Evolutionary conservation across 169 alveolate genomes (phyloP), one percentile per base, ranked within the genome.

Genomic region (Plasmodium chabaudi): DNA sequence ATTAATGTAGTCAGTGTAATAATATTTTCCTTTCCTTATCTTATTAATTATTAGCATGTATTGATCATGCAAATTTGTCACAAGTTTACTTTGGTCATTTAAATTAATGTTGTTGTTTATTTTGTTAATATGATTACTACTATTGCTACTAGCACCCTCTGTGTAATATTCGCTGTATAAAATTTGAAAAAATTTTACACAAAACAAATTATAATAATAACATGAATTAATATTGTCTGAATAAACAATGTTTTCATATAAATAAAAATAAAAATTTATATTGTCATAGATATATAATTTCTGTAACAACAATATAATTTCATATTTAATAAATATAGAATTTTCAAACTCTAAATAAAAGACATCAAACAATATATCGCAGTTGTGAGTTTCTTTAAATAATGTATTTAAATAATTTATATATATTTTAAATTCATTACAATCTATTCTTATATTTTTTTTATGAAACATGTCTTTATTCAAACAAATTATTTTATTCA

Each of bases 381-480:
- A 25, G 10, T 77, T 63, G 42, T 77, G 63, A 3, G 88, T 63
- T 21, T 64, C 88, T 23, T 64, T 68, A 77, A 77, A 46, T 15
- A 77, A 63, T 39, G 34, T 44, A 56, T 77, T 77, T 0, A 77
- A 44, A 13, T 77, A 57, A 47, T 77, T 77, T 77, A 77, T 19
- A 46, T 77, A 77, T n/a, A 21, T 49, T 77, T 77, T 77, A 44
- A 77, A 77, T 51, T 57, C 21, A 57, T 77, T 77, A 56, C 88
- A 77, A 27, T 77, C 74, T 5, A 77, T 77, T 77, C 39, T 61
- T 77, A 77, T 12, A 64, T 21, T 64, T 27, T 77, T 77, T 64
- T 64, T 77, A 17, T 63, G 75, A 56, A 77, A 61, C 88, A 77
- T 77, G 19, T 64, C 88, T 77, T 77, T 77, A 44, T 77, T 68